A percentile compares a stretch with the other conserved stretches of the same genome.
Evolutionary conservation across 202 grass and related monocot genomes (phyloP).

Genomic region (Setaria italica): DNA sequence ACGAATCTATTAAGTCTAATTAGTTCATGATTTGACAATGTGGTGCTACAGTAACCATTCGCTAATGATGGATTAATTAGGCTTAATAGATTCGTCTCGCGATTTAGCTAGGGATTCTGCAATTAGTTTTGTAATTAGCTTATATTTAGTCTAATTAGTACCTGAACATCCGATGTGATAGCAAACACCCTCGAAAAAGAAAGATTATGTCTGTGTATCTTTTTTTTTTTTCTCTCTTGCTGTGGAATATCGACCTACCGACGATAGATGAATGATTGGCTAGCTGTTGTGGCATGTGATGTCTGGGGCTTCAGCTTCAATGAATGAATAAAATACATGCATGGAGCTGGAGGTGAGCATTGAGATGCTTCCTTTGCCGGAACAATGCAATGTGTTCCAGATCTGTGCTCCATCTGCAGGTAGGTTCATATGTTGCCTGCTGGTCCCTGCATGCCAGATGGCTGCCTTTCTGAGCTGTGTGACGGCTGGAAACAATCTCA

Average conservation of each 20-base stretch:
- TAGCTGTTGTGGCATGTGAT: conserved; percentile 4
- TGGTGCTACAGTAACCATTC: too few species aligned
- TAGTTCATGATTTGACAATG: too few species aligned
- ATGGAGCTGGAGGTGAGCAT: background rate
- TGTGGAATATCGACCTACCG: background rate
- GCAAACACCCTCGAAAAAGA: too few species aligned
- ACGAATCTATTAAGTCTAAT: too few species aligned
- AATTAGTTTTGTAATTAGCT: too few species aligned
- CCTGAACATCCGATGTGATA: too few species aligned
- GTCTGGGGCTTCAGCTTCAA: background rate
- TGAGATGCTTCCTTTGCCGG: conserved; percentile 29
- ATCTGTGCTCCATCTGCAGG: background rate
- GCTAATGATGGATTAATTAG: too few species aligned
- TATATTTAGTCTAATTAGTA: too few species aligned
- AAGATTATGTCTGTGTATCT: background rate
- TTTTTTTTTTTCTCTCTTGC: background rate
- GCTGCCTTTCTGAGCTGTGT: conserved; percentile 4
- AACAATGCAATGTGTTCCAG: background rate
- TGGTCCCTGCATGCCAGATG: background rate
- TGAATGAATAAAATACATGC: background rate
- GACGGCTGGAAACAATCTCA: too few species aligned
- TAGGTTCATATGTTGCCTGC: conserved; percentile 30
- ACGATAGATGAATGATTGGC: background rate
- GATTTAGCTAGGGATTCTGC: too few species aligned
- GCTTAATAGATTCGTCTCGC: too few species aligned